Evolutionary conservation across 495 filamentous ascomycete species (phyloP).

Genomic region (Penicillium turbatum): DNA sequence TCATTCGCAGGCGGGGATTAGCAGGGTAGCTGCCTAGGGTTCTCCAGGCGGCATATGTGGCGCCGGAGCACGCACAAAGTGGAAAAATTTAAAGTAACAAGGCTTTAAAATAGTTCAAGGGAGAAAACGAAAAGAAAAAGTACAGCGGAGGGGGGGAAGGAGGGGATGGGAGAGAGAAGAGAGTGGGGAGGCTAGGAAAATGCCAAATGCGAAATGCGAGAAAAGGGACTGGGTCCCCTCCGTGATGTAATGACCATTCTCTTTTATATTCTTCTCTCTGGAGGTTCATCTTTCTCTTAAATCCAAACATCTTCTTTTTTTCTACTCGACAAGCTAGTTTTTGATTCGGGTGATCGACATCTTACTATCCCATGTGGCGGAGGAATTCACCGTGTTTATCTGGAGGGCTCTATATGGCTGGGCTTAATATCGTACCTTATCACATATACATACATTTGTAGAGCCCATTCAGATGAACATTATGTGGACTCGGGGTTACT

Average conservation of each 20-base stretch:
- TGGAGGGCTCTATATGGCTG: neutral
- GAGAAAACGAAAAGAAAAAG: slow-evolving; percentile 8
- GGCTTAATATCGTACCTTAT: neutral
- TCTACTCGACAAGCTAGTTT: neutral
- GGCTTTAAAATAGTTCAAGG: neutral
- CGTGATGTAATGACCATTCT: slow-evolving; percentile 21
- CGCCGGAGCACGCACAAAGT: slow-evolving; percentile 19
- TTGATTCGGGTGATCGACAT: slow-evolving; percentile 23
- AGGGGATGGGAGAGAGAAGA: slow-evolving; percentile 10
- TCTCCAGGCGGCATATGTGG: slow-evolving; percentile 38
- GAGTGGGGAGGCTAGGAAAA: slow-evolving; percentile 45
- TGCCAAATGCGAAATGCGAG: slow-evolving; percentile 11
- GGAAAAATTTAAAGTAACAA: neutral
- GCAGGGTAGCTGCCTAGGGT: slow-evolving; percentile 40
- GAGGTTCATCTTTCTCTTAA: neutral
- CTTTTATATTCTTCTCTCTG: neutral
- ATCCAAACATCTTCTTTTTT: neutral
- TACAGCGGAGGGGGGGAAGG: slow-evolving; percentile 17
- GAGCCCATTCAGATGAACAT: too few relatives aligned
- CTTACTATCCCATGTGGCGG: slow-evolving; percentile 1
- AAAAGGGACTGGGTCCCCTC: slow-evolving; percentile 3
- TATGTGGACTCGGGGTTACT: too few relatives aligned
- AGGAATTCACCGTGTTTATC: neutral
- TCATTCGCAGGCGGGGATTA: slow-evolving; percentile 25
- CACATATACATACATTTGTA: neutral